Base-by-base conservation (phyloP, 148 eudicot species). In the Cornus kousa region DNA sequence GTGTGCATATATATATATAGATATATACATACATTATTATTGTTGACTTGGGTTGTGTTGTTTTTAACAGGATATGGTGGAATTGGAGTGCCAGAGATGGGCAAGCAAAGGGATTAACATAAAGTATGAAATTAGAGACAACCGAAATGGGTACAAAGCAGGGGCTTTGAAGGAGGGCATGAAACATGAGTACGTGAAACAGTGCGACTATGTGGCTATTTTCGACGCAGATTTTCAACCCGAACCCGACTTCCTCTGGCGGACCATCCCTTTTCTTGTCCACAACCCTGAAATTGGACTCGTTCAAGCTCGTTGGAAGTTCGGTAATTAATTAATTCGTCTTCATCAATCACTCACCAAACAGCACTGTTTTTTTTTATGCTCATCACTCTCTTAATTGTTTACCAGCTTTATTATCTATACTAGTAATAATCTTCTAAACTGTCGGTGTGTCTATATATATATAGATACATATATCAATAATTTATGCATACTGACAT, bases 211-310 rank as follows among this genome's bases (percentile, higher is more conserved):
- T 79, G 93, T 93, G 7, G 92, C 89, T 24, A 91, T 93, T 0
- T 91, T 93, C 59, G 95, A 93, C 70, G 97, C 97, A 0, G 97
- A 93, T 80, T 93, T 93, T 10, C 97, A 93, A 74, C 95, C 95
- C 17, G 90, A 90, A 81, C 82, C 93, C 68, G 97, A 93, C 75
- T 93, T 82, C 67, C 90, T 93, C 3, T 83, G 87, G 83, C 85
- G 83, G 32, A 83, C 91, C 3, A 80, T 93, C 31, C 97, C 97
- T 14, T 89, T 82, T 66, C 85, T 90, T 3, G 77, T 85, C 32
- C 94, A 90, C 79, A 90, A 90, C 75, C 87, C 90, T 0, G 77
- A 88, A 33, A 76, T 90, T 40, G 91, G 83, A 55, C 91, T 88
- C 50, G 91, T 90, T 70, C 94, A 90, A 50, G 85, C 91, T 68